These are phyloP conservation scores for Helianthus annuus DNA, from an alignment of 129 eudicot genomes.

Conservation along the genomic window DNA sequence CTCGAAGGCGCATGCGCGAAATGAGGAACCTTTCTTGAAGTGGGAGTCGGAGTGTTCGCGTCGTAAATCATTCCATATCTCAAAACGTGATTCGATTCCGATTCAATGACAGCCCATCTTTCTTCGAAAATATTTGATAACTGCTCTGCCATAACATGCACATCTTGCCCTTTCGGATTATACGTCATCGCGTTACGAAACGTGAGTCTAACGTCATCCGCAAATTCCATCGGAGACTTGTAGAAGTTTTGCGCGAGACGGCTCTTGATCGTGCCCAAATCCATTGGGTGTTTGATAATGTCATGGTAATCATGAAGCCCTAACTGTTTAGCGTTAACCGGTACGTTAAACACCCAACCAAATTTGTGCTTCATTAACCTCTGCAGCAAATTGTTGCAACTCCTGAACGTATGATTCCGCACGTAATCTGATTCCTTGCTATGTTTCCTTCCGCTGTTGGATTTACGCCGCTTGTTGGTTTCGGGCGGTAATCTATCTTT, in stretches of 20 bases:
- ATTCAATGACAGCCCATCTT: conserved; percentile 71
- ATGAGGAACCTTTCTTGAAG: conserved; percentile 57
- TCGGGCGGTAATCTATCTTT: conserved; percentile 86
- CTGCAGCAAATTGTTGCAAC: conserved; percentile 69
- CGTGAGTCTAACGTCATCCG: conserved; percentile 90
- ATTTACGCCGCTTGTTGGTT: conserved; percentile 56
- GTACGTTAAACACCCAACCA: conserved; percentile 94
- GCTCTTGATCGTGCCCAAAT: conserved; percentile 82
- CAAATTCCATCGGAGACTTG: conserved; percentile 81
- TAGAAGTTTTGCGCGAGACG: conserved; percentile 69
- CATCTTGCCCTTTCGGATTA: conserved; percentile 94
- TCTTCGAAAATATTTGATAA: conserved; percentile 64
- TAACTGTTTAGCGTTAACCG: conserved; percentile 66
- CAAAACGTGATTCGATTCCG: conserved; percentile 53
- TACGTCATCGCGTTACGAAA: conserved; percentile 89
- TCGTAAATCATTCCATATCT: conserved; percentile 60
- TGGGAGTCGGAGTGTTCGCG: conserved; percentile 60
- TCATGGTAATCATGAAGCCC: conserved; percentile 83
- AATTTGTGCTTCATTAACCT: conserved; percentile 84
- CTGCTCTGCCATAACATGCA: conserved; percentile 79
- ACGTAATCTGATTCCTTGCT: conserved; percentile 40
- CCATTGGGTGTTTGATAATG: conserved; percentile 89
- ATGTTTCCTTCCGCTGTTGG: conserved; percentile 58
- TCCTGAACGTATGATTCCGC: conserved; percentile 52
- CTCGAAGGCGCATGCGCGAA: conserved; percentile 43